These are phyloP conservation scores for Suillus variegatus DNA, from an alignment of 768 basidiomycete genomes.

Conservation along the genomic window DNA sequence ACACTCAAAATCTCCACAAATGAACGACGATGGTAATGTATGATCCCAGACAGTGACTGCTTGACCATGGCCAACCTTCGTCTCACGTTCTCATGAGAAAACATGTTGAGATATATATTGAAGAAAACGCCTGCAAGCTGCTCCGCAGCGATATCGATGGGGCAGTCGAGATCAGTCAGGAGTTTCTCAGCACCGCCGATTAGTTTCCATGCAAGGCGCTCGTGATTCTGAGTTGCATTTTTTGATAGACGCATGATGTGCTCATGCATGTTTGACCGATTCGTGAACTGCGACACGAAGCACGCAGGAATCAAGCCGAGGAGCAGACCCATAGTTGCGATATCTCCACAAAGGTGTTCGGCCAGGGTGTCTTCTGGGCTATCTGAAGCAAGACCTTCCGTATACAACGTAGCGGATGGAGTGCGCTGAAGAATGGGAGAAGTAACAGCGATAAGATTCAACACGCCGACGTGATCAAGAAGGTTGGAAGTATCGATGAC, in stretches of 20 bases:
- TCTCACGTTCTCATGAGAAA: slow-evolving; percentile 27
- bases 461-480: slow-evolving; percentile 30
- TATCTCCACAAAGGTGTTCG: slow-evolving; percentile 29
- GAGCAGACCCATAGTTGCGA: slow-evolving; percentile 28
- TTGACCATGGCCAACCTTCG: slow-evolving; percentile 13
- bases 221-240: slow-evolving; percentile 17
- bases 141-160: slow-evolving; percentile 15
- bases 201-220: slow-evolving; percentile 28
- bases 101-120: slow-evolving; percentile 30
- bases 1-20: slow-evolving; percentile 47
- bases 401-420: slow-evolving; percentile 29
- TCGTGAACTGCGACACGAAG: slow-evolving; percentile 29
- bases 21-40: slow-evolving; percentile 50
- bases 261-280: slow-evolving; percentile 30
- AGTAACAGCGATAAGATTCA: slow-evolving; percentile 27
- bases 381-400: slow-evolving; percentile 23
- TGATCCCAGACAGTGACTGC: slow-evolving; percentile 18
- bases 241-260: slow-evolving; percentile 8
- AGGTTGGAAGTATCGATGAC: slow-evolving; percentile 37
- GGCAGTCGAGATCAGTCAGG: background rate
- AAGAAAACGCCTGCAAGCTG: slow-evolving; percentile 29
- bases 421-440: slow-evolving; percentile 25
- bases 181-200: slow-evolving; percentile 8
- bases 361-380: slow-evolving; percentile 18
- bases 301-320: slow-evolving; percentile 27